Percentiles rank a stretch among this genome's conserved stretches.
phyloP scores from a whole-genome alignment of 139 green algal species.

The Chlamydomonas sp. region DNA sequence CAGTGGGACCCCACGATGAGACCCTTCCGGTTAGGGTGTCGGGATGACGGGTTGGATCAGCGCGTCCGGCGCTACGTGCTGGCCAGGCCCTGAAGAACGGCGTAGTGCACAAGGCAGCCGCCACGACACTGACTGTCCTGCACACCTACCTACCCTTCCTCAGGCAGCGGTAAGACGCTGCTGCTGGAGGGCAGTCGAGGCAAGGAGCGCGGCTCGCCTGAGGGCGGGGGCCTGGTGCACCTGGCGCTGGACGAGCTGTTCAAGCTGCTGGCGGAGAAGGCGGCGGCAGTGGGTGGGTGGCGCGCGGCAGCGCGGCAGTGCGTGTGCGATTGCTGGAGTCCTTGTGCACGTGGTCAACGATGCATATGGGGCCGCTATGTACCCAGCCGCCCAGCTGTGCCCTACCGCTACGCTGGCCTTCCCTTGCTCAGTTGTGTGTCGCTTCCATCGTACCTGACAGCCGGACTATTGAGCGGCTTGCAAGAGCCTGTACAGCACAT shows the following conservation, averaged over 20 bases:
- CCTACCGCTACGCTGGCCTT: background rate
- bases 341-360: background rate
- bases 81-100: too few species aligned
- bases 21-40: too few species aligned
- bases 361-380: too few species aligned
- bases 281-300: slow-evolving; percentile 58
- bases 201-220: slow-evolving; percentile 5
- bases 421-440: background rate
- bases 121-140: background rate
- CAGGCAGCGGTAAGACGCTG: slow-evolving; percentile 66
- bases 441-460: too few species aligned
- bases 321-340: background rate
- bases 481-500: too few species aligned
- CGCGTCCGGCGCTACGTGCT: too few species aligned
- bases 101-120: too few species aligned
- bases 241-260: slow-evolving; percentile 62
- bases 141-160: background rate
- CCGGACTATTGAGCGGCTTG: too few species aligned
- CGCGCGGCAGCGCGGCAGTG: background rate
- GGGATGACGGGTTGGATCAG: too few species aligned
- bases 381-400: too few species aligned
- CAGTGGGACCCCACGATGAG: too few species aligned
- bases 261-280: slow-evolving; percentile 67
- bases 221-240: slow-evolving; percentile 67
- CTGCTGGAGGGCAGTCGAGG: slow-evolving; percentile 61